Base-by-base conservation (phyloP, 2,329 filamentous ascomycete species). In the Piedraia hortae region DNA sequence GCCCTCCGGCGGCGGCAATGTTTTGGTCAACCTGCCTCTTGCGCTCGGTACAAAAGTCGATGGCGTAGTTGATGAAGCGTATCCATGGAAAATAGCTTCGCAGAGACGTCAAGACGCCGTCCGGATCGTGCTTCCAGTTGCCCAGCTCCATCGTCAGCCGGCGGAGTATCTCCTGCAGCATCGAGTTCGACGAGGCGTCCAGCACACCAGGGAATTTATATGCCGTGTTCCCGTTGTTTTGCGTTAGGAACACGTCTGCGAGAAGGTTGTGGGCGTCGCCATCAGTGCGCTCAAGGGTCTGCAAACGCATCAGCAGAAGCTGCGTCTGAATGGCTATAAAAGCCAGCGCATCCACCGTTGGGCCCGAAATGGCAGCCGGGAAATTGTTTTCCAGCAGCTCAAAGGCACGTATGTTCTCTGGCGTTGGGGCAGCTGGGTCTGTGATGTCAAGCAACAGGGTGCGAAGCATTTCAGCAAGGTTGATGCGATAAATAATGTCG, bases 31-130 rank as follows among this genome's bases (percentile, higher is more conserved):
- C 46, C 26, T 62, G 53, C 6, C 19, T 14, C 21, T 28, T 25
- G 16, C 38, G 36, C 6, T 22, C 13, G 2, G 30, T 26, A 22
- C 27, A 34, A 24, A 38, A 42, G 9, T 23, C 18, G 8, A 38
- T 11, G 3, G 30, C 35, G 5, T 45, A 37, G 1, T 50, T 29
- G 4, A 56, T 34, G 23, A 62, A 57, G 3, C 39, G 32, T 1
- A 44, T 31, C 58, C 59, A 65, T 3, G 49, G 44, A 33, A 53
- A 67, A 2, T 34, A 29, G 2, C 38, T 34, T 16, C 47, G 44
- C 4, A 67, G 30, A 5, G 20, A 16, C 11, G 8, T 17, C 11
- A 22, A 9, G 4, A 14, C 15, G 10, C 12, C 12, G 14, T 8
- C 13, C 7, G 15, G 3, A 10, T 22, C 15, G 21, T 11, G 10